Conservation (phyloP, 2,329 filamentous ascomycete genomes). For the Colletotrichum tanaceti region DNA sequence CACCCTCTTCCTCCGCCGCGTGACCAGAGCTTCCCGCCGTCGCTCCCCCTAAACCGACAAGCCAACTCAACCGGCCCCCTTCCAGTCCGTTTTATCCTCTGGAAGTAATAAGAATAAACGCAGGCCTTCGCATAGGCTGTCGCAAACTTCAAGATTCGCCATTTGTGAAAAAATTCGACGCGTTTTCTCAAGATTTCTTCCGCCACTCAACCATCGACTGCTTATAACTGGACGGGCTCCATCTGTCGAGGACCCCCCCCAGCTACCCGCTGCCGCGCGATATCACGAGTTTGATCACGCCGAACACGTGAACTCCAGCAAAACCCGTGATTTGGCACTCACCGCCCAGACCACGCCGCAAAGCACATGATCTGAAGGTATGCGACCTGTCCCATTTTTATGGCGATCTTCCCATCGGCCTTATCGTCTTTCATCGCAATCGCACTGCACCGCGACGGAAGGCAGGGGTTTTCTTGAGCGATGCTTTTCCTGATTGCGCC, state of each 20-base stretch:
- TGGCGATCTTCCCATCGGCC: slow-evolving; percentile 29
- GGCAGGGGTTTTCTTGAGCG: background rate
- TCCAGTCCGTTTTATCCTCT: slow-evolving; percentile 1
- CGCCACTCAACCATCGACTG: slow-evolving; percentile 23
- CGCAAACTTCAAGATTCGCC: slow-evolving; percentile 25
- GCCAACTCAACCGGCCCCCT: slow-evolving; percentile 32
- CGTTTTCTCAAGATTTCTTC: background rate
- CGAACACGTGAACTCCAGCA: slow-evolving; percentile 44
- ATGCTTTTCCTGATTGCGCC: slow-evolving; percentile 22
- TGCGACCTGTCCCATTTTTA: slow-evolving; percentile 44
- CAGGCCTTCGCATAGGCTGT: slow-evolving; percentile 23
- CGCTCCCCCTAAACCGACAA: slow-evolving; percentile 30
- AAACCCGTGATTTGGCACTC: slow-evolving; percentile 57
- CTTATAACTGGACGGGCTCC: slow-evolving; percentile 37
- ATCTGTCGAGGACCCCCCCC: slow-evolving; percentile 32
- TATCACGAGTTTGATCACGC: slow-evolving; percentile 62
- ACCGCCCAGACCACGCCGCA: slow-evolving; percentile 42
- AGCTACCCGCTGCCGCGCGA: slow-evolving; percentile 50
- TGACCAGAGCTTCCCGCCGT: slow-evolving; percentile 48
- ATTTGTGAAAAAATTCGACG: slow-evolving; percentile 30
- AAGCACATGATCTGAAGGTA: slow-evolving; percentile 61
- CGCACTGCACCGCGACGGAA: slow-evolving; percentile 27
- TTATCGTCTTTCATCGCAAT: slow-evolving; percentile 20
- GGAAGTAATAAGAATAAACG: slow-evolving; percentile 36
- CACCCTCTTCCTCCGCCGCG: slow-evolving; percentile 52